Evolutionary conservation across 495 filamentous ascomycete species (phyloP), one percentile per base, ranked within the genome.

Genomic region (Neurospora sp.): DNA sequence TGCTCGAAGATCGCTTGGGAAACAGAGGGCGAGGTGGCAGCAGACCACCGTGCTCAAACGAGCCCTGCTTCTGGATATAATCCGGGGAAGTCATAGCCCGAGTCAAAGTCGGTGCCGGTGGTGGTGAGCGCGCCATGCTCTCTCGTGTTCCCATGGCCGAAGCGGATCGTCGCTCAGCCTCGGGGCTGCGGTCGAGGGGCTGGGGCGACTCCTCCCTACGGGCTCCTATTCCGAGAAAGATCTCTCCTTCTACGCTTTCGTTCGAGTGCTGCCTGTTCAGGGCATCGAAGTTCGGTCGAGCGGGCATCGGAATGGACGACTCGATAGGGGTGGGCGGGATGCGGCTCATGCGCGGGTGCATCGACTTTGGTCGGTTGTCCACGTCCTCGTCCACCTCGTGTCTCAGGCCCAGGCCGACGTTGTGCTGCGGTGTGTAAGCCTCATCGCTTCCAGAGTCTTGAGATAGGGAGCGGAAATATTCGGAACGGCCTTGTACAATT

Each of bases 321-420:
- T 87, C 82, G 65, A 88, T 85, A 20, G 85, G 86, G 0, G 86
- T 84, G 18, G 86, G 83, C 16, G 87, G 86, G 53, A 92, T 81
- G 18, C 85, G 86, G 77, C 92, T 93, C 80, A 94, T 86, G 20
- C 89, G 87, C 47, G 92, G 91, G 76, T 94, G 88, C 80, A 92
- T 87, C 12, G 92, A 94, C 53, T 88, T 84, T 1, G 91, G 92
- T 69, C 92, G 87, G 73, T 82, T 71, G 71, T 73, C 61, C 39
- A 78, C 37, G 37, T 88, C 88, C 44, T 88, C 84, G 75, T 92
- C 90, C 39, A 90, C 77, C 72, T 88, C 89, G 0, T 87, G 87
- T 70, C 82, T 88, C 74, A 83, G 77, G 40, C 82, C 86, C 73
- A 81, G 82, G 39, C 82, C 85, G 40, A 82, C 77, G 45, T 74